Evolutionary conservation across 1,139 yeast species (phyloP).

Genomic region (Schwanniomyces etchellsii): DNA sequence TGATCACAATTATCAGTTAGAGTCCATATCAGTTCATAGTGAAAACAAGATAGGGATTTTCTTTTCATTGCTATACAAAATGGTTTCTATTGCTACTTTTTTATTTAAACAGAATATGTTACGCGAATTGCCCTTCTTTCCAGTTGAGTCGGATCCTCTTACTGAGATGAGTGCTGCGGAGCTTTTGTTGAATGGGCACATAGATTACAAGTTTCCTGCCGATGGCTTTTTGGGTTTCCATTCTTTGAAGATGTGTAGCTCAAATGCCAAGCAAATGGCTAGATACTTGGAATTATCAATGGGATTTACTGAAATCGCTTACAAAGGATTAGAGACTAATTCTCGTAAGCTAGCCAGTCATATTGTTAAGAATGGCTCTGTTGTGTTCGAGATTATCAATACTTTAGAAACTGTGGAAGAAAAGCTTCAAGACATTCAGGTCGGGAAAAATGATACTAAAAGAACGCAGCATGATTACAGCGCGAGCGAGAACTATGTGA

Average conservation of each 20-base stretch:
- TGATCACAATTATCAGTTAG: too few species aligned
- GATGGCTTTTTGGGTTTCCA: conserved; percentile 33
- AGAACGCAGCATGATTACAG: conserved; percentile 9
- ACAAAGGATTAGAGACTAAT: conserved; percentile 64
- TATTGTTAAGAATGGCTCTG: conserved; percentile 56
- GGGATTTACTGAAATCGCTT: conserved; percentile 64
- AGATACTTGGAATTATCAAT: conserved; percentile 45
- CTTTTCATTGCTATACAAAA: too few species aligned
- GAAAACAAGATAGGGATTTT: too few species aligned
- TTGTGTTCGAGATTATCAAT: conserved; percentile 43
- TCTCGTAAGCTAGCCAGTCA: conserved; percentile 51
- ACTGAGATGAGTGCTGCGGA: conserved; percentile 14
- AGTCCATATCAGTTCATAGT: too few species aligned
- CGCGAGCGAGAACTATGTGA: conserved; percentile 4
- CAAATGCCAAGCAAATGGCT: conserved; percentile 66
- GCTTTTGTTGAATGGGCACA: conserved; percentile 18
- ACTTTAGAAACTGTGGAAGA: conserved; percentile 19
- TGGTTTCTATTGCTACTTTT: not conserved
- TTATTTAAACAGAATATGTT: conserved; percentile 1
- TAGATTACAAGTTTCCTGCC: conserved; percentile 13
- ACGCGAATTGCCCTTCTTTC: conserved; percentile 20
- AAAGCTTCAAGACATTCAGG: conserved; percentile 11
- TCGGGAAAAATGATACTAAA: conserved; percentile 6
- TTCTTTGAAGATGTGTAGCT: conserved; percentile 27
- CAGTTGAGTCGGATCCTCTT: conserved; percentile 15